Evolutionary conservation across 768 basidiomycete genomes (phyloP).

Genomic region (Lactarius hatsudake): DNA sequence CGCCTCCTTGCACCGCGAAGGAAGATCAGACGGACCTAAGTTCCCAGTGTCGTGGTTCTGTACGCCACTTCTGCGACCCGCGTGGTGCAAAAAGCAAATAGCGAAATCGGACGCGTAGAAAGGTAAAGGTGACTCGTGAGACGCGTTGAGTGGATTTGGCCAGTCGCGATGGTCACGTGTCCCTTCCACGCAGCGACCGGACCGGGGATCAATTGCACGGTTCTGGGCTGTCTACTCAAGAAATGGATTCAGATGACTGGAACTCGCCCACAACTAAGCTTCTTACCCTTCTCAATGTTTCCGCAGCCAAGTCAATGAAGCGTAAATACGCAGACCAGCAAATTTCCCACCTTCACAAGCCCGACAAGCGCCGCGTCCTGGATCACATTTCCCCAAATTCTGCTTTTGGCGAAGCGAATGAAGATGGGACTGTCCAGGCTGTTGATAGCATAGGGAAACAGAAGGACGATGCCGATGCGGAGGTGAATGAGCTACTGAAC

Average conservation of each 20-base stretch:
- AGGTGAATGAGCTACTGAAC: slow-evolving; percentile 9
- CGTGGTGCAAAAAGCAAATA: background rate
- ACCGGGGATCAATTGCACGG: background rate
- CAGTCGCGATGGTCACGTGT: slow-evolving; percentile 22
- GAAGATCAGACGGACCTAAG: background rate
- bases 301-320: slow-evolving; percentile 69
- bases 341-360: slow-evolving; percentile 50
- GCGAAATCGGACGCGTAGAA: background rate
- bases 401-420: background rate
- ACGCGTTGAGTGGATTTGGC: slow-evolving; percentile 5
- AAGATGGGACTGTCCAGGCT: slow-evolving; percentile 5
- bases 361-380: slow-evolving; percentile 61
- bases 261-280: slow-evolving; percentile 72
- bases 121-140: background rate
- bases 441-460: slow-evolving; percentile 25
- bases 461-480: slow-evolving; percentile 23
- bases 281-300: slow-evolving; percentile 86
- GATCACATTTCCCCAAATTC: slow-evolving; percentile 32
- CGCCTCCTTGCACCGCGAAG: background rate
- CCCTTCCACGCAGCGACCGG: background rate
- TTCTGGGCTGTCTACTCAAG: no score
- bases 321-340: slow-evolving; percentile 43
- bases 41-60: background rate
- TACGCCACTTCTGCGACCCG: background rate
- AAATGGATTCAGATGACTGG: slow-evolving; percentile 31